phyloP scores from a whole-genome alignment of 2,329 filamentous ascomycete species.

The Colletotrichum plurivorum region DNA sequence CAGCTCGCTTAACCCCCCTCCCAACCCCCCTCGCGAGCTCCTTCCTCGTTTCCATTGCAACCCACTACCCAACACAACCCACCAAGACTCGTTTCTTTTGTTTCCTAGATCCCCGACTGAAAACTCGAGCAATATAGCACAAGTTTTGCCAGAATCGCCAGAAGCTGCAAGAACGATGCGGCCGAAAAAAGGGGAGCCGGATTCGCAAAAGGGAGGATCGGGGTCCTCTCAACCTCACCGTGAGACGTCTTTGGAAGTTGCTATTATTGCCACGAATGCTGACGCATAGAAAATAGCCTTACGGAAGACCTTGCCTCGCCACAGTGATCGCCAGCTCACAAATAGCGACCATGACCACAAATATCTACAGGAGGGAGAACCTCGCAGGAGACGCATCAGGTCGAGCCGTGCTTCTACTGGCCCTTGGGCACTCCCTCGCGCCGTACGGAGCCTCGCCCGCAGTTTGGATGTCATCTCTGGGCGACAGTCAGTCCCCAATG shows the following conservation, averaged over 20 bases:
- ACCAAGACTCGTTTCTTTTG: background rate
- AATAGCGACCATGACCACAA: background rate
- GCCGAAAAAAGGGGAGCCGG: constrained; percentile 4
- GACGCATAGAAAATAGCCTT: background rate
- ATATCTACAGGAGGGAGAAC: constrained; percentile 7
- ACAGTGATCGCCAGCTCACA: background rate
- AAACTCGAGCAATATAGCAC: background rate
- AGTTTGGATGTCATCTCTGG: background rate
- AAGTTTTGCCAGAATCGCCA: background rate
- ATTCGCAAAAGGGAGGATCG: background rate
- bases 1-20: constrained; percentile 1
- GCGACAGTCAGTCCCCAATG: background rate
- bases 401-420: constrained; percentile 30
- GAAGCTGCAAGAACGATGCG: constrained; percentile 9
- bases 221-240: constrained; percentile 5
- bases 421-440: constrained; percentile 1
- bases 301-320: background rate
- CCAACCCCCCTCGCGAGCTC: background rate
- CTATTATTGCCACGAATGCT: background rate
- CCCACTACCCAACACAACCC: background rate
- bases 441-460: background rate
- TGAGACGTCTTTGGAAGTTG: background rate
- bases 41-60: background rate
- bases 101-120: background rate
- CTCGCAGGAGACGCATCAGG: constrained; percentile 34